These are phyloP conservation scores for Phlyctochytrium arcticum DNA, from an alignment of 192 early-diverging fungal genomes.

Conservation along the genomic window DNA sequence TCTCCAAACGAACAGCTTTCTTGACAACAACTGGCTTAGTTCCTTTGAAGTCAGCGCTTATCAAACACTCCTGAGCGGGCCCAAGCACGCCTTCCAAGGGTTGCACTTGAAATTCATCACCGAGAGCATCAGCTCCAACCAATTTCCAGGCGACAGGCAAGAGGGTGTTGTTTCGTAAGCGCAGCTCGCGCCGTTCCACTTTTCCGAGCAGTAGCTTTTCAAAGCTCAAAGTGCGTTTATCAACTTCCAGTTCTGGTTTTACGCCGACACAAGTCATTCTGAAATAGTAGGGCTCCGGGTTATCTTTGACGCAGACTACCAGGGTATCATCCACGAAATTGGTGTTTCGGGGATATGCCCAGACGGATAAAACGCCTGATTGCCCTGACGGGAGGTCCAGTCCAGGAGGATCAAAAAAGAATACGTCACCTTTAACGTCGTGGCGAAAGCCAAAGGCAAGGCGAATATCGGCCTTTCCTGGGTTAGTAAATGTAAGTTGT, in stretches of 20 bases:
- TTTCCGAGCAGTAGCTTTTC: conserved; percentile 58
- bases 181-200: conserved; percentile 49
- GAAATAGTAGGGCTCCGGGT: conserved; percentile 57
- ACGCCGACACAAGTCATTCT: conserved; percentile 55
- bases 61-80: conserved; percentile 34
- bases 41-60: conserved; percentile 54
- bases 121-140: conserved; percentile 49
- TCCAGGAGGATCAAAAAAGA: conserved; percentile 54
- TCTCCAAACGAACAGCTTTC: conserved; percentile 48
- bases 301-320: conserved; percentile 59
- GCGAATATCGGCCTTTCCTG: conserved; percentile 42
- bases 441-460: conserved; percentile 41
- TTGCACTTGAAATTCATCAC: conserved; percentile 54
- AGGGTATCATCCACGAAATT: conserved; percentile 50
- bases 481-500: conserved; percentile 46
- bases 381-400: conserved; percentile 47
- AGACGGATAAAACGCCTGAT: conserved; percentile 34
- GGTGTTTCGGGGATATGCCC: conserved; percentile 50
- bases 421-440: conserved; percentile 54
- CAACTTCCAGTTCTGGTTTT: conserved; percentile 59
- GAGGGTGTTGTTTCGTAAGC: conserved; percentile 48
- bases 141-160: conserved; percentile 55
- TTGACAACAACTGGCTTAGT: conserved; percentile 50
- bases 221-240: conserved; percentile 55
- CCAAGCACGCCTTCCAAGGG: conserved; percentile 53